Evolutionary conservation across 2,329 filamentous ascomycete genomes (phyloP).

Genomic region (Aspergillus brasiliensis): DNA sequence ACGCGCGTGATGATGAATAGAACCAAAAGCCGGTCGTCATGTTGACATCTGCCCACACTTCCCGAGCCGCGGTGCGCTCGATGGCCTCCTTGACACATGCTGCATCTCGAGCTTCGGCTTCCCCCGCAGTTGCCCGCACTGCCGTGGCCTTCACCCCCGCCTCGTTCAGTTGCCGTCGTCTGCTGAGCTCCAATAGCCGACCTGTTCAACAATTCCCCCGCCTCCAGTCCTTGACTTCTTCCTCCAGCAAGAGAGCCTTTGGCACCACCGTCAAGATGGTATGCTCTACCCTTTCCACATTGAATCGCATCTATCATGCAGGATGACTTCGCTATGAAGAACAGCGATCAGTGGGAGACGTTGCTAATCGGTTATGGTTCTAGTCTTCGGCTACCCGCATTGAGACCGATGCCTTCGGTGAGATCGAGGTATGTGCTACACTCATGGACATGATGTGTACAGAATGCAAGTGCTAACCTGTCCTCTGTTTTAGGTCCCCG

Average conservation of each 20-base stretch:
- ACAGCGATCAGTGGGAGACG: neutral
- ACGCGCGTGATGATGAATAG: slow-evolving; percentile 1
- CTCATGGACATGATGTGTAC: neutral
- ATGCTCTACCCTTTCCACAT: slow-evolving; percentile 12
- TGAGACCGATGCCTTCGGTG: slow-evolving; percentile 97
- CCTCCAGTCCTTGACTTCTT: slow-evolving; percentile 36
- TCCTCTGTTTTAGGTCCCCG: slow-evolving; percentile 59
- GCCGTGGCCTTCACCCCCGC: slow-evolving; percentile 34
- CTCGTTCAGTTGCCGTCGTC: slow-evolving; percentile 27
- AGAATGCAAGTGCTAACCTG: slow-evolving; percentile 15
- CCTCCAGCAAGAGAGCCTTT: slow-evolving; percentile 38
- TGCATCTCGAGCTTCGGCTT: slow-evolving; percentile 27
- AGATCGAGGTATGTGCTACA: slow-evolving; percentile 66
- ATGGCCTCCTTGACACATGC: slow-evolving; percentile 41
- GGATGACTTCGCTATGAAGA: neutral
- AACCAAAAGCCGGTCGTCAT: slow-evolving; percentile 29
- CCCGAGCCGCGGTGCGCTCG: slow-evolving; percentile 43
- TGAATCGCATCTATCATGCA: neutral
- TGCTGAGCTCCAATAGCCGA: slow-evolving; percentile 36
- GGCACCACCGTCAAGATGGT: slow-evolving; percentile 43
- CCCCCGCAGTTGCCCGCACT: slow-evolving; percentile 38
- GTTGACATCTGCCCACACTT: slow-evolving; percentile 32
- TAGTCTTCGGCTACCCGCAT: slow-evolving; percentile 63
- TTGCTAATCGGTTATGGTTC: slow-evolving; percentile 11
- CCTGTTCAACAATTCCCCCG: slow-evolving; percentile 37